These are phyloP conservation scores for Trypanosoma theileri DNA, from an alignment of 208 protist species.

Conservation along the genomic window DNA sequence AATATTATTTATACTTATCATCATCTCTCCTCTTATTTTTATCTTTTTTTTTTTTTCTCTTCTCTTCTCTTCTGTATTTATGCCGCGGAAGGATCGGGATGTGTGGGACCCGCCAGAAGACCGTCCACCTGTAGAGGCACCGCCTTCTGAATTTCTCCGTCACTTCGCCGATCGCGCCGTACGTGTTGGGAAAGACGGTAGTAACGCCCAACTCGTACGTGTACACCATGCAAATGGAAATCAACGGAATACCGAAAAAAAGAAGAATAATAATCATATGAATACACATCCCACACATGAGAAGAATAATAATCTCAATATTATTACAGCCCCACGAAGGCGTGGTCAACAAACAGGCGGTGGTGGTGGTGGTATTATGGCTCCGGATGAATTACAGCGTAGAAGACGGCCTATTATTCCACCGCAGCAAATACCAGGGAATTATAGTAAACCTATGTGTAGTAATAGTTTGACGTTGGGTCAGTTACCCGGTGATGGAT, in stretches of 20 bases:
- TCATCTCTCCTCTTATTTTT: no score
- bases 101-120: constrained; percentile 70
- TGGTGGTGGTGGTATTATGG: neutral
- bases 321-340: no score
- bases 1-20: no score
- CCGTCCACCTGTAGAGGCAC: neutral
- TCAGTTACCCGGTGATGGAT: no score
- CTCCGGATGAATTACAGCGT: neutral
- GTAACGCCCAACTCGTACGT: constrained; percentile 44
- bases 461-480: no score
- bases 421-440: neutral
- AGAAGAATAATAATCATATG: neutral
- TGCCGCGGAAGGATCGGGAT: constrained; percentile 54
- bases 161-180: constrained; percentile 64
- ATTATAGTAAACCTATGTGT: neutral
- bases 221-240: constrained; percentile 2
- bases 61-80: no score
- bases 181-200: constrained; percentile 56
- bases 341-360: neutral
- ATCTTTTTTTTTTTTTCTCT: no score
- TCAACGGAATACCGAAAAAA: neutral
- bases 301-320: no score
- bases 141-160: constrained; percentile 50
- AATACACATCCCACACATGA: neutral
- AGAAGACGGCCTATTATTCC: neutral